phyloP scores from a whole-genome alignment of 2,329 filamentous ascomycete species.

The Cytospora piceae region DNA sequence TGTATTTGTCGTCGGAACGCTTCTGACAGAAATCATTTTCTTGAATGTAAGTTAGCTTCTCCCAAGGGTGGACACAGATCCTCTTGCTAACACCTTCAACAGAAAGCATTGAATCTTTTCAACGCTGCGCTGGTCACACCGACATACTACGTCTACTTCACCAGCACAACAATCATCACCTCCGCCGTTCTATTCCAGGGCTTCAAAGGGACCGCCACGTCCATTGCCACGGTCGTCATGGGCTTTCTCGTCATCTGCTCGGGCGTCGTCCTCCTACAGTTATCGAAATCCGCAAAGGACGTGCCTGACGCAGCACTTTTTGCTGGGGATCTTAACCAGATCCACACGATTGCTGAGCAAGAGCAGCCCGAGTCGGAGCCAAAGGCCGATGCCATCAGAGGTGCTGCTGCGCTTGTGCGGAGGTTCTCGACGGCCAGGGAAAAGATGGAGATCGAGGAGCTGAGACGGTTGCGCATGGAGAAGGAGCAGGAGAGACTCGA shows the following conservation, averaged over 20 bases:
- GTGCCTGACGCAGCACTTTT: slow-evolving; percentile 94
- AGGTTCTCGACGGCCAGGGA: slow-evolving; percentile 76
- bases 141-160: slow-evolving; percentile 99
- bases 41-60: slow-evolving; percentile 75
- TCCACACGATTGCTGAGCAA: slow-evolving; percentile 92
- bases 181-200: slow-evolving; percentile 91
- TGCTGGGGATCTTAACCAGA: slow-evolving; percentile 89
- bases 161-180: slow-evolving; percentile 90
- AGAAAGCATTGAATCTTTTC: slow-evolving; percentile 98
- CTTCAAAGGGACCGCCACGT: slow-evolving; percentile 81
- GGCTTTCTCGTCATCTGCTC: slow-evolving; percentile 94
- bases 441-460: slow-evolving; percentile 79
- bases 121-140: slow-evolving; percentile 96
- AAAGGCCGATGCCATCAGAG: slow-evolving; percentile 93
- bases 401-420: slow-evolving; percentile 84
- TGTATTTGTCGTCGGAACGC: slow-evolving; percentile 85
- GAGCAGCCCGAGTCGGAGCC: slow-evolving; percentile 96
- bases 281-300: slow-evolving; percentile 98
- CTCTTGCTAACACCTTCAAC: slow-evolving; percentile 30
- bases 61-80: neutral
- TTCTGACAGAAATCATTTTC: slow-evolving; percentile 92
- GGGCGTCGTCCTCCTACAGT: slow-evolving; percentile 87
- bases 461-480: slow-evolving; percentile 78
- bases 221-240: slow-evolving; percentile 87
- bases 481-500: slow-evolving; percentile 71